Conservation (phyloP, 2,329 filamentous ascomycete species). For the Ilyonectria mors-panacis region DNA sequence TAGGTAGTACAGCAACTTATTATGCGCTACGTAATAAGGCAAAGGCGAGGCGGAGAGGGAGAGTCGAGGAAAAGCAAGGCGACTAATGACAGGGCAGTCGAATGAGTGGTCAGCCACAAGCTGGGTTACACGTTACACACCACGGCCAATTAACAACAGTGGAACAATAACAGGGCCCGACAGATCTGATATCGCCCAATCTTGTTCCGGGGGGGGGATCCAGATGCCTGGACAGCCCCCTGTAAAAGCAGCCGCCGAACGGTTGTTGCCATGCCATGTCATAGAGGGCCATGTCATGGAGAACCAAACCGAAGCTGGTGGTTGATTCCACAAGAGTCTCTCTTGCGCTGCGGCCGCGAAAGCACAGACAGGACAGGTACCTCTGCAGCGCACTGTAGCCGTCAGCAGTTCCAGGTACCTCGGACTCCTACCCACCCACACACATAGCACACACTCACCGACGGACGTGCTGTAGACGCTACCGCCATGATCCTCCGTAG, state of each 20-base stretch:
- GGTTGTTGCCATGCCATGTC: neutral
- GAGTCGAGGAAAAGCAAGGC: slow-evolving; percentile 6
- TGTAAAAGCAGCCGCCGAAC: neutral
- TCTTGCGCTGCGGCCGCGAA: neutral
- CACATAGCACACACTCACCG: neutral
- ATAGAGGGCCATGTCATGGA: slow-evolving; percentile 8
- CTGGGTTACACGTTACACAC: neutral
- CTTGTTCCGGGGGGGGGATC: neutral
- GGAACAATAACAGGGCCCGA: slow-evolving; percentile 1
- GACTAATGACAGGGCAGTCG: slow-evolving; percentile 11
- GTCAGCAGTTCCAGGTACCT: neutral
- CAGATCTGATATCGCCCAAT: neutral
- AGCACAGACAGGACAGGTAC: neutral
- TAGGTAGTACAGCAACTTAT: neutral
- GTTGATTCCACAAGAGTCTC: slow-evolving; percentile 23
- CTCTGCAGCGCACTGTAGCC: neutral
- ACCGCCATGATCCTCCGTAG: neutral
- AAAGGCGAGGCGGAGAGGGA: slow-evolving; percentile 1
- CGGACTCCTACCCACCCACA: neutral
- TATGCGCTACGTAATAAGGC: neutral
- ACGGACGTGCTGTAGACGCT: neutral
- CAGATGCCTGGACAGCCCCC: neutral
- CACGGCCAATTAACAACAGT: neutral
- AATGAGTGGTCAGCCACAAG: neutral
- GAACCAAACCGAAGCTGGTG: slow-evolving; percentile 30